phyloP scores from a whole-genome alignment of 768 basidiomycete species.

The Boletus fagicola region DNA sequence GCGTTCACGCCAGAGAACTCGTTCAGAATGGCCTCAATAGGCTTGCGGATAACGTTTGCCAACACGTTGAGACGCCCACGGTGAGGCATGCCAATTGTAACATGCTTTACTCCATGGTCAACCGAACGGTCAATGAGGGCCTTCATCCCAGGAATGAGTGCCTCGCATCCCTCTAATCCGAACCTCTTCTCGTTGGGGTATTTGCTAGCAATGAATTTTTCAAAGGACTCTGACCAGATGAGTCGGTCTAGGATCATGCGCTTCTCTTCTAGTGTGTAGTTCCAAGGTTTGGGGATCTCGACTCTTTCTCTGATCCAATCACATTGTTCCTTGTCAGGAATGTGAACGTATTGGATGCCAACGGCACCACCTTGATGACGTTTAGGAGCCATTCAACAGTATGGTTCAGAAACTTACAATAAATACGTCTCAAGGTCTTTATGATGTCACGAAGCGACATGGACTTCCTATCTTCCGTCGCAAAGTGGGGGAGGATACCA shows the following conservation, averaged over 20 bases:
- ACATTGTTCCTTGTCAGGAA: constrained; percentile 97
- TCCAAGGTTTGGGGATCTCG: constrained; percentile 95
- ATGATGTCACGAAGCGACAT: constrained; percentile 94
- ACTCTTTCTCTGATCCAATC: constrained; percentile 98
- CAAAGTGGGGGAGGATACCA: constrained; percentile 95
- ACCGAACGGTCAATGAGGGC: constrained; percentile 98
- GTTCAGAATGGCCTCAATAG: constrained; percentile 95
- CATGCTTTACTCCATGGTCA: constrained; percentile 91
- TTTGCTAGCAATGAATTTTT: constrained; percentile 97
- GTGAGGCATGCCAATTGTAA: constrained; percentile 99
- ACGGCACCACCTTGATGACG: constrained; percentile 67
- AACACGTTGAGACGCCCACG: constrained; percentile 97
- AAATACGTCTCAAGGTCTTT: constrained; percentile 84
- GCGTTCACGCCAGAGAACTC: constrained; percentile 82
- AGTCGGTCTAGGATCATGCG: constrained; percentile 98
- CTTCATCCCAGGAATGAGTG: constrained; percentile 99
- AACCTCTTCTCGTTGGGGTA: constrained; percentile 99
- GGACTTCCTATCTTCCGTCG: constrained; percentile 77
- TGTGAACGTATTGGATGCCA: constrained; percentile 92
- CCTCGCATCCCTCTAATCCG: constrained; percentile 97
- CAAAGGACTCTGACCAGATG: constrained; percentile 99
- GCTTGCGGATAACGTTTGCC: constrained; percentile 98
- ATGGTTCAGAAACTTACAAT: constrained; percentile 60
- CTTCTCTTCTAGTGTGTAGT: constrained; percentile 97
- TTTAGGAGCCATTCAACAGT: neutral